Base-by-base conservation (phyloP, 106 monocot species). In the Alisma plantagoaquatica region DNA sequence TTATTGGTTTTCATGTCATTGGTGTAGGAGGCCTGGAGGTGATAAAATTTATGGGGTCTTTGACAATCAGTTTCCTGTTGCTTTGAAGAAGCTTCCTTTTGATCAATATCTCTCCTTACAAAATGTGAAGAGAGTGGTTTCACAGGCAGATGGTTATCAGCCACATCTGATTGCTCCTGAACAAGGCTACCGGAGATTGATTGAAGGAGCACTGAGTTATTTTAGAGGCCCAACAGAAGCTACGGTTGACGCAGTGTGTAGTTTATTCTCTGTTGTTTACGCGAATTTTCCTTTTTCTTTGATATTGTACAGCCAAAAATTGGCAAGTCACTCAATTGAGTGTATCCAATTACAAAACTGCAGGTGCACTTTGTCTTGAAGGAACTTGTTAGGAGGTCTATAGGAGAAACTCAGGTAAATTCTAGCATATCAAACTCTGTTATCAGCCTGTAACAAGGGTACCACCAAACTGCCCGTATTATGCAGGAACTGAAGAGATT, bases 101-200 rank as follows among this genome's bases (percentile, higher is more conserved):
- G 84, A 84, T 56, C 71, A 66, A 18, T 65, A 84, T 69, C 79
- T 84, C 20, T 78, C 84, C 48, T 49, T 76, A 30, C 78, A 84
- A 41, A 84, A 84, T 51, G 84, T 84, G 17, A 75, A 48, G 41
- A 84, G 76, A 63, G 69, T 84, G 3, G 75, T 84, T 51, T 84
- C 84, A 26, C 61, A 84, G 54, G 78, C 84, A 4, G 84, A 84
- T 62, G 84, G 84, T 43, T 84, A 84, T 70, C 84, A 84, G 51
- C 84, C 84, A 2, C 84, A 84, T 66, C 45, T 84, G 29, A 84
- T 84, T 67, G 84, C 84, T 49, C 84, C 84, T 23, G 84, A 84
- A 61, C 84, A 84, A 63, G 84, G 84, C 20, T 84, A 84, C 19
- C 64, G 78, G 33, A 70, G 84, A 0, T 54, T 84, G 4, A 84